These are phyloP conservation scores for Spathaspora girioi DNA, from an alignment of 805 yeast genomes.

Conservation along the genomic window DNA sequence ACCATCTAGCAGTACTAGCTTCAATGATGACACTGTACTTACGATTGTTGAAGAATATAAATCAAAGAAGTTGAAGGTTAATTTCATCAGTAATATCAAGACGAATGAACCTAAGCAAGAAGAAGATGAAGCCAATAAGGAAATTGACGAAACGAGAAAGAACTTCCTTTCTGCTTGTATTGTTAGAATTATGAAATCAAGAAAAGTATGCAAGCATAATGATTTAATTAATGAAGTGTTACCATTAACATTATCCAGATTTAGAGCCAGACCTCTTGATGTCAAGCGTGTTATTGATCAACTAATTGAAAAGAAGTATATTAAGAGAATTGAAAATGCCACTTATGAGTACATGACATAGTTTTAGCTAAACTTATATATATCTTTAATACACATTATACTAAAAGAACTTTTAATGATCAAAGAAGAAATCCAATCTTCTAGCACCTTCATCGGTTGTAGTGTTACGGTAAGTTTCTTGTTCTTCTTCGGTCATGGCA, in stretches of 20 bases:
- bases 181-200: constrained; percentile 94
- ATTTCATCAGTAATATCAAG: constrained; percentile 61
- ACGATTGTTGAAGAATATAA: constrained; percentile 78
- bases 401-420: constrained; percentile 14
- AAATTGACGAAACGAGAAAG: constrained; percentile 82
- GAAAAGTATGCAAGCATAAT: constrained; percentile 75
- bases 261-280: constrained; percentile 81
- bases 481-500: constrained; percentile 45
- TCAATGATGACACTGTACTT: constrained; percentile 47
- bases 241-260: constrained; percentile 77
- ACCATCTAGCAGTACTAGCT: constrained; percentile 35
- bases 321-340: constrained; percentile 71
- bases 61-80: constrained; percentile 79
- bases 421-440: constrained; percentile 49
- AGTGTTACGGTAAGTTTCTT: constrained; percentile 39
- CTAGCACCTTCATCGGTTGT: constrained; percentile 55
- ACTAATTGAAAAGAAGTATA: constrained; percentile 80
- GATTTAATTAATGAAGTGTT: constrained; percentile 83
- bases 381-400: not conserved
- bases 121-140: constrained; percentile 69
- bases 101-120: constrained; percentile 61
- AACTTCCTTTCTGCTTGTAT: constrained; percentile 87
- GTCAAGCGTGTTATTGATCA: constrained; percentile 83
- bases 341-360: constrained; percentile 64
- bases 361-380: not conserved